phyloP scores from a whole-genome alignment of 306 rosid genomes.

The Arachis stenosperma region DNA sequence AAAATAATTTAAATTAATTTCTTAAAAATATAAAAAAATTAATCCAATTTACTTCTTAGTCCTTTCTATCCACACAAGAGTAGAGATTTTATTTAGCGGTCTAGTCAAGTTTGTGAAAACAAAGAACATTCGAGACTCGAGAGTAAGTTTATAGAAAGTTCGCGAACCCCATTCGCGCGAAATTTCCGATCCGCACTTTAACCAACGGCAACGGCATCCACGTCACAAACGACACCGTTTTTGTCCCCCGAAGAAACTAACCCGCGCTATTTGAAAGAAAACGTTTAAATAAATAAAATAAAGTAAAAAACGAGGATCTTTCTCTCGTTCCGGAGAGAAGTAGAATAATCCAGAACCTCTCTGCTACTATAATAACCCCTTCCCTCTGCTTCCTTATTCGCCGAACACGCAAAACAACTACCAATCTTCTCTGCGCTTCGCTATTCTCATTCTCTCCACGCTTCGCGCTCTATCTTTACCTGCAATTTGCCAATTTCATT shows the following conservation, averaged over 20 bases:
- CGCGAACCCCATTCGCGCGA: constrained; percentile 1
- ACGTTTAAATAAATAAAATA: not conserved
- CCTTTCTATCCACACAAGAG: too few relatives aligned
- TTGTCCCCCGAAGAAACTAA: not conserved
- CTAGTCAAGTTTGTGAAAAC: not conserved
- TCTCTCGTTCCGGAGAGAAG: constrained; percentile 39
- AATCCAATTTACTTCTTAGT: too few relatives aligned
- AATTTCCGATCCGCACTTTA: not conserved
- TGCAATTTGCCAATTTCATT: not conserved
- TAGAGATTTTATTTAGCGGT: too few relatives aligned
- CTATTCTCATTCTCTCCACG: not conserved
- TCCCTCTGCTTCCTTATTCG: not conserved
- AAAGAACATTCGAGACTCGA: constrained; percentile 28
- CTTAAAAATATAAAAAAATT: too few relatives aligned
- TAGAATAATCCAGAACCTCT: constrained; percentile 55
- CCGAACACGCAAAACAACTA: not conserved
- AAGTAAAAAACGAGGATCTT: not conserved
- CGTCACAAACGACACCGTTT: constrained; percentile 1
- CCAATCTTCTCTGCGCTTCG: not conserved
- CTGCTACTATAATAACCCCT: constrained; percentile 20
- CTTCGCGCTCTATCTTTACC: not conserved
- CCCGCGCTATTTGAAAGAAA: not conserved
- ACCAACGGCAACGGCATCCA: not conserved
- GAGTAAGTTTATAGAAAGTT: not conserved
- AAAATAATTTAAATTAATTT: too few relatives aligned